Conservation (phyloP, 192 early-diverging fungal genomes). For the Anaeromyces robustus region DNA sequence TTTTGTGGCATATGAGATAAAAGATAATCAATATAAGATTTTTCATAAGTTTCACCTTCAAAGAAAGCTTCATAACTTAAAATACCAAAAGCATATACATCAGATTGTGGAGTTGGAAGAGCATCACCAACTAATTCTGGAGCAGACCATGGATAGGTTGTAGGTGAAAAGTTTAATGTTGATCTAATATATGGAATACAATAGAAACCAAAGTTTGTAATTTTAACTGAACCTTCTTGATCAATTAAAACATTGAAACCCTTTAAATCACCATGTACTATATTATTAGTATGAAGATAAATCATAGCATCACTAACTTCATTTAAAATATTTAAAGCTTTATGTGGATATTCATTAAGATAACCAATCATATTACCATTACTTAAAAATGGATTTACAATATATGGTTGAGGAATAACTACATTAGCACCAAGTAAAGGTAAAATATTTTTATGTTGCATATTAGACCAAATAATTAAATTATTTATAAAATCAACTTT, state of each 20-base stretch:
- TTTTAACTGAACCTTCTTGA: not conserved
- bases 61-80: not conserved
- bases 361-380: not conserved
- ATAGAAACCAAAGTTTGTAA: not conserved
- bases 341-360: not conserved
- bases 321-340: not conserved
- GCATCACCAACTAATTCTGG: not conserved
- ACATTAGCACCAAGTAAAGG: not conserved
- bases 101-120: not conserved
- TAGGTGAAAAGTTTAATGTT: not conserved
- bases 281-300: not conserved
- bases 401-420: not conserved
- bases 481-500: not conserved
- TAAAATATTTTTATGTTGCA: not conserved
- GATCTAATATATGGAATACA: not conserved
- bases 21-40: not conserved
- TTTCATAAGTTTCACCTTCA: not conserved
- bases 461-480: not conserved
- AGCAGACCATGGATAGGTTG: not conserved
- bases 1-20: not conserved
- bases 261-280: not conserved
- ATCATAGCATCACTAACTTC: not conserved
- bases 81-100: not conserved
- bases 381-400: not conserved
- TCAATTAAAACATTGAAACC: not conserved